Conservation (phyloP, 2,329 filamentous ascomycete species). For the Penicillium crustosum region DNA sequence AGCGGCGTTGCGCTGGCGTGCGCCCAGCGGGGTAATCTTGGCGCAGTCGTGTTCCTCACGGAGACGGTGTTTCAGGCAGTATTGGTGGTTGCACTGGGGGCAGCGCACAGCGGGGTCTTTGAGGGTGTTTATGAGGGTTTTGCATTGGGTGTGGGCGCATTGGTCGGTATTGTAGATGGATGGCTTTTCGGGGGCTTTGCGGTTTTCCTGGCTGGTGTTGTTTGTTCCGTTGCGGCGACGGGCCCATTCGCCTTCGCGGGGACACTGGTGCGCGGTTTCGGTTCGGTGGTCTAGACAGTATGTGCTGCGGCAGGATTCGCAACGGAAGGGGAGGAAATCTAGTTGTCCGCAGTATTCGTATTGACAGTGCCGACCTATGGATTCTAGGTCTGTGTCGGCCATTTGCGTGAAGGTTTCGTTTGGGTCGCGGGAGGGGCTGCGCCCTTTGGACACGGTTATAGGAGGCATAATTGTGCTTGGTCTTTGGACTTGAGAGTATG, state of each 20-base stretch:
- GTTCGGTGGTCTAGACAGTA: conserved; percentile 94
- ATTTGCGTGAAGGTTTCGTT: conserved; percentile 40
- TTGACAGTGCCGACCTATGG: conserved; percentile 89
- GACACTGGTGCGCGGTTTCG: conserved; percentile 74
- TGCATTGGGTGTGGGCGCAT: conserved; percentile 51
- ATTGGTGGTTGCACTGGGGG: conserved; percentile 49
- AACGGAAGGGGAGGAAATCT: conserved; percentile 93
- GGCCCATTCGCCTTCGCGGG: conserved; percentile 62
- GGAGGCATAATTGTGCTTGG: conserved; percentile 24
- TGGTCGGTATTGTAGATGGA: conserved; percentile 57
- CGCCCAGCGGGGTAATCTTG: conserved; percentile 65
- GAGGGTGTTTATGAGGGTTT: conserved; percentile 54
- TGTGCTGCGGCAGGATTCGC: conserved; percentile 79
- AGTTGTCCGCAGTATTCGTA: conserved; percentile 89
- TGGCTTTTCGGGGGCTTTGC: conserved; percentile 47
- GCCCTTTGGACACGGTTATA: conserved; percentile 25
- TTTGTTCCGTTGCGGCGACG: conserved; percentile 42
- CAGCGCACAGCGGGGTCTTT: conserved; percentile 53
- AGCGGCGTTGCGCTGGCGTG: conserved; percentile 42
- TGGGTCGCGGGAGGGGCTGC: conserved; percentile 10
- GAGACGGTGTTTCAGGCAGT: conserved; percentile 54
- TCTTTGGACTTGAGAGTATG: background rate
- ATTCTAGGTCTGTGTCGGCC: conserved; percentile 70
- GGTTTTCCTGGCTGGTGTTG: conserved; percentile 26
- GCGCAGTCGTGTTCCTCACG: conserved; percentile 77